Evolutionary conservation across 306 rosid species (phyloP).

Genomic region (Prunus padus): DNA sequence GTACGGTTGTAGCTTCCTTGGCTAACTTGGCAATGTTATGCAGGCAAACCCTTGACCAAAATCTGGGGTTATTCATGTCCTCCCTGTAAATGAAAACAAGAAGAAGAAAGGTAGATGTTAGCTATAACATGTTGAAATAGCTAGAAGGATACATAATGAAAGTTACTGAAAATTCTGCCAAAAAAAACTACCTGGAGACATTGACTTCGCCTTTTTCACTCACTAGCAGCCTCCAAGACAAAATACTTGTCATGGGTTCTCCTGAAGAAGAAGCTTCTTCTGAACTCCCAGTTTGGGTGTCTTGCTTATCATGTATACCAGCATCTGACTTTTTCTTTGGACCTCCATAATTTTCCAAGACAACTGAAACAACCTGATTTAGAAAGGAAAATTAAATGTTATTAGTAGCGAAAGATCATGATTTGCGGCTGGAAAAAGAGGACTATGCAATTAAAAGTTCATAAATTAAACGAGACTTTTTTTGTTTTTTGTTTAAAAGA

Average conservation of each 20-base stretch:
- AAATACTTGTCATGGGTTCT: conserved; percentile 32
- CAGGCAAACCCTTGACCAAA: conserved; percentile 70
- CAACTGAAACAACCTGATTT: conserved; percentile 61
- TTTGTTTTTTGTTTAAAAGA: no score
- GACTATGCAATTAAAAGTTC: conserved; percentile 14
- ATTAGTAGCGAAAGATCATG: conserved; percentile 22
- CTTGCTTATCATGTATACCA: conserved; percentile 1
- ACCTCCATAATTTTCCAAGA: conserved; percentile 60
- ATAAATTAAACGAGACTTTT: conserved; percentile 4
- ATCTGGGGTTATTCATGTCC: conserved; percentile 39
- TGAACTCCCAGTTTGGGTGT: background rate
- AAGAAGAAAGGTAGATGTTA: conserved; percentile 18
- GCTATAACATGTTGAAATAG: conserved; percentile 3
- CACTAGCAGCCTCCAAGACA: conserved; percentile 52
- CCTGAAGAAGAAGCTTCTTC: conserved; percentile 5
- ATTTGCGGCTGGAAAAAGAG: background rate
- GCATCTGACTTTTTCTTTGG: conserved; percentile 26
- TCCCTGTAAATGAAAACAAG: conserved; percentile 37
- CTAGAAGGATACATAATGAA: conserved; percentile 13
- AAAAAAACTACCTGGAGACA: conserved; percentile 44
- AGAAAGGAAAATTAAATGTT: conserved; percentile 23
- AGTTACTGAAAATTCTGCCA: conserved; percentile 10
- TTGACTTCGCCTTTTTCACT: conserved; percentile 57
- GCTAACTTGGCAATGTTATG: conserved; percentile 71
- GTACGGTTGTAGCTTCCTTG: conserved; percentile 70